A percentile compares a stretch with the other conserved stretches of the same genome.
These are phyloP conservation scores for Echinosophora koreensis DNA, from an alignment of 306 rosid genomes.

Conservation along the genomic window DNA sequence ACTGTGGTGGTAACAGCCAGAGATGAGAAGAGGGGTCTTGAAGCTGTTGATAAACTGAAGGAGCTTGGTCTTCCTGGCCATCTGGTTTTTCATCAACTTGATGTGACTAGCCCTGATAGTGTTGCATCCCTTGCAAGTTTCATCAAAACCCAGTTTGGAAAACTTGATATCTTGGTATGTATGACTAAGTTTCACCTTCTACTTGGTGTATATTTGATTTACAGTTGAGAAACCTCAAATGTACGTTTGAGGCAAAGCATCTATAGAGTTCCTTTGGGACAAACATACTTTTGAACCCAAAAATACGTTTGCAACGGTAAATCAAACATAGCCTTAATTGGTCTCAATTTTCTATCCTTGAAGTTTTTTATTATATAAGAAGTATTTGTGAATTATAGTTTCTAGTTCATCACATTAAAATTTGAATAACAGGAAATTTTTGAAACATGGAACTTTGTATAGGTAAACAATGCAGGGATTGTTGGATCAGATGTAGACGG, in stretches of 20 bases:
- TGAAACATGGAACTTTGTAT: not conserved
- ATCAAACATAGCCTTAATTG: too few species aligned
- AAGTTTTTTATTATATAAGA: too few species aligned
- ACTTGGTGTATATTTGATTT: too few species aligned
- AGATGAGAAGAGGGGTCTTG: constrained; percentile 53
- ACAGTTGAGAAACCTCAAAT: too few species aligned
- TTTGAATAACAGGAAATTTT: not conserved
- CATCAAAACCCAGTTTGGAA: constrained; percentile 42
- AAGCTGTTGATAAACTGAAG: constrained; percentile 46
- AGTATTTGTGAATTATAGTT: not conserved
- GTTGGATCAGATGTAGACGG: constrained; percentile 43
- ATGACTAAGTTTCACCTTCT: not conserved
- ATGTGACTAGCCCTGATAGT: constrained; percentile 36
- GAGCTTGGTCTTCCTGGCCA: constrained; percentile 19
- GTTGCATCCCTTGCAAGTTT: constrained; percentile 44
- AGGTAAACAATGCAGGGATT: constrained; percentile 66
- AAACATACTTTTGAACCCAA: too few species aligned
- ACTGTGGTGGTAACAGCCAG: constrained; percentile 53
- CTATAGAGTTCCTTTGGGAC: too few species aligned
- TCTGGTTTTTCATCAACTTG: constrained; percentile 48
- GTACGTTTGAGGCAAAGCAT: too few species aligned
- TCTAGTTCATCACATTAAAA: not conserved
- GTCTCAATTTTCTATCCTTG: too few species aligned
- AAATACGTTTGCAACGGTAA: too few species aligned
- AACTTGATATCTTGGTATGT: constrained; percentile 45